A percentile compares a stretch with the other conserved stretches of the same genome.
Evolutionary conservation across 148 eudicot species (phyloP).

Genomic region (Suaeda aralocaspica): DNA sequence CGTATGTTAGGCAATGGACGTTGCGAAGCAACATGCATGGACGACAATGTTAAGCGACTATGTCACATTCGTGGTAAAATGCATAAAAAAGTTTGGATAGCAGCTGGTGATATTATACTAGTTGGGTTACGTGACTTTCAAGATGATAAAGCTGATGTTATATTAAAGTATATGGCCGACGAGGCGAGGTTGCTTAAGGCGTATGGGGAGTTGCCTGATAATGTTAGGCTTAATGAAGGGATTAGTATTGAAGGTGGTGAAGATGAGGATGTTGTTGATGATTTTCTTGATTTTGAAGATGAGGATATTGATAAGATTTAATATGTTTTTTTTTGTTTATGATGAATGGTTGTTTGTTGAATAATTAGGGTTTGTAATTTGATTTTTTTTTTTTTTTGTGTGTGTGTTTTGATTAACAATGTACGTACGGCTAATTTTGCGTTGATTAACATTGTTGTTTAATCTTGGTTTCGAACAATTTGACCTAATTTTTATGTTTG

Average conservation of each 20-base stretch:
- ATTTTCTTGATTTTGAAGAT: constrained; percentile 83
- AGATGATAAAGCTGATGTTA: constrained; percentile 65
- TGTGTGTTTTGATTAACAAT: no score
- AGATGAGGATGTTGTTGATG: constrained; percentile 56
- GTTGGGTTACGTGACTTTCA: constrained; percentile 86
- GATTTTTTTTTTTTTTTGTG: no score
- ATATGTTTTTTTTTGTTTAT: no score
- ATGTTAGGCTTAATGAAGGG: constrained; percentile 70
- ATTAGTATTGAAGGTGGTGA: constrained; percentile 67
- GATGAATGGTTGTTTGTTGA: no score
- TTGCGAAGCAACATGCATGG: constrained; percentile 74
- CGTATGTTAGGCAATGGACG: constrained; percentile 88
- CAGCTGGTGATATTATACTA: constrained; percentile 80
- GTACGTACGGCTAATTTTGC: no score
- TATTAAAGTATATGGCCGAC: constrained; percentile 62
- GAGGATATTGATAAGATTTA: constrained; percentile 95
- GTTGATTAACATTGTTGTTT: no score
- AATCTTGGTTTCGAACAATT: no score
- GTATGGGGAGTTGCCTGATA: constrained; percentile 80
- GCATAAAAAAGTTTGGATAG: constrained; percentile 97
- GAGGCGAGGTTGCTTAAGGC: constrained; percentile 85
- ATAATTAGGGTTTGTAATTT: no score
- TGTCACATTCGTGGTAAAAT: constrained; percentile 92
- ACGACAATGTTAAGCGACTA: constrained; percentile 64
- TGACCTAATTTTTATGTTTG: no score